Evolutionary conservation across 1,139 yeast genomes (phyloP).

Genomic region (Taphrina communis): DNA sequence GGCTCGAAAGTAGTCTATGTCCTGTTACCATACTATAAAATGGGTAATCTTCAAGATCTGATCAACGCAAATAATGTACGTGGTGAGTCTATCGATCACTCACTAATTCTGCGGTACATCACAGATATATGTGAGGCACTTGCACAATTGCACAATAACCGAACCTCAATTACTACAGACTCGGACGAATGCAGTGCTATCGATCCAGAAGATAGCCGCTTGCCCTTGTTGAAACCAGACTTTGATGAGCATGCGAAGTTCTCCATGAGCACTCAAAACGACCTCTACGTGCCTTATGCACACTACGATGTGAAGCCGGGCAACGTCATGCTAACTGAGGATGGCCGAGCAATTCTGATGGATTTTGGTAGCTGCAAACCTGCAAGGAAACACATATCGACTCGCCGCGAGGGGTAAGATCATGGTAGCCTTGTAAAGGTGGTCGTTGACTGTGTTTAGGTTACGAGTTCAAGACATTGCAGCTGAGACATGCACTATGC

Average conservation of each 20-base stretch:
- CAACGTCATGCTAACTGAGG: slow-evolving; percentile 77
- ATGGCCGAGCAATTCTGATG: slow-evolving; percentile 75
- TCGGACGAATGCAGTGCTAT: slow-evolving; percentile 32
- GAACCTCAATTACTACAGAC: slow-evolving; percentile 9
- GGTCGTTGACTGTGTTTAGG: background rate
- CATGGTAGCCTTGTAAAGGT: background rate
- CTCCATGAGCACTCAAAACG: slow-evolving; percentile 47
- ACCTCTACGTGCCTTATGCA: slow-evolving; percentile 67
- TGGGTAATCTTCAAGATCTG: slow-evolving; percentile 77
- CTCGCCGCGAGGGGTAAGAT: slow-evolving; percentile 67
- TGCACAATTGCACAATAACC: slow-evolving; percentile 65
- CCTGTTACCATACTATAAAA: slow-evolving; percentile 68
- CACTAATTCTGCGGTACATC: slow-evolving; percentile 66
- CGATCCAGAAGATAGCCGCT: slow-evolving; percentile 51
- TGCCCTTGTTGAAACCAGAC: slow-evolving; percentile 18
- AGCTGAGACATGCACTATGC: slow-evolving; percentile 83
- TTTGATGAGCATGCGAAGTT: slow-evolving; percentile 56
- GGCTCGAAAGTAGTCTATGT: slow-evolving; percentile 81
- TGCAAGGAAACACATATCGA: slow-evolving; percentile 63
- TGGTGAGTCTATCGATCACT: slow-evolving; percentile 61
- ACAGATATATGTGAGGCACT: slow-evolving; percentile 77
- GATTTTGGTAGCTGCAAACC: slow-evolving; percentile 81
- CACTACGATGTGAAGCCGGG: slow-evolving; percentile 91
- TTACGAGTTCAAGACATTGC: slow-evolving; percentile 77
- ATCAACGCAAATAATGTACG: slow-evolving; percentile 69